Base-by-base conservation (phyloP, 306 rosid species). In the Rubus idaeus region DNA sequence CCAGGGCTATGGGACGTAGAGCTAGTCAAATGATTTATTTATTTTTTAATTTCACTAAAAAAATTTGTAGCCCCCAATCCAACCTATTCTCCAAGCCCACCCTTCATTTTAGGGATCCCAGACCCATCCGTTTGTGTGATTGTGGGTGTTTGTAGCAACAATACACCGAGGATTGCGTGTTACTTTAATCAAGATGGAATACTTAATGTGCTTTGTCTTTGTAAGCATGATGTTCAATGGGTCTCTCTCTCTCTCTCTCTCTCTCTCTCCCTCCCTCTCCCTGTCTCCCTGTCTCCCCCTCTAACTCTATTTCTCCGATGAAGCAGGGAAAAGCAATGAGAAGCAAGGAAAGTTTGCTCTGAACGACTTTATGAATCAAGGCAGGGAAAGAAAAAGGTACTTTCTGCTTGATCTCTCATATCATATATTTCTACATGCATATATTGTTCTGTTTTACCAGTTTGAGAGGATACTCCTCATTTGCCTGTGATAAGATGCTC, bases 341-440 rank as follows among this genome's bases (percentile, higher is more conserved):
- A 85, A 60, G 62, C 76, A 81, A 37, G 89, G 83, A 68, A 80
- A 81, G 73, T 79, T 70, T 74, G 82, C 83, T 47, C 30, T 5
- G 40, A 16, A 47, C 56, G 72, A 66, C 82, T 83, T 84, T 58
- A 37, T 77, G 68, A 81, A 84, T 73, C 89, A 85, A 62, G 85
- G 67, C 79, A 83, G 71, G 78, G 83, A 82, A 83, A 78, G 49
- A 9, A 86, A 80, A 86, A 89, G 90, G 97, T 95, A 81, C 84
- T 57, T 76, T 80, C 63, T 83, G 70, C 49, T 78, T 74, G 76
- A 72, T 76, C 76, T 79, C 63, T 57, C 66, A 10, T 35, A 10
- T 55, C 41, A 39, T 17, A 58, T 75, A 39, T 47, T 41, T 41
- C 30, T 78, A 64, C 23, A 21, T 53, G 66, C 58, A 18, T 71